A percentile compares a stretch with the other conserved stretches of the same genome.
phyloP scores from a whole-genome alignment of 2,329 filamentous ascomycete species.

The Orbilia blumenaviensis region DNA sequence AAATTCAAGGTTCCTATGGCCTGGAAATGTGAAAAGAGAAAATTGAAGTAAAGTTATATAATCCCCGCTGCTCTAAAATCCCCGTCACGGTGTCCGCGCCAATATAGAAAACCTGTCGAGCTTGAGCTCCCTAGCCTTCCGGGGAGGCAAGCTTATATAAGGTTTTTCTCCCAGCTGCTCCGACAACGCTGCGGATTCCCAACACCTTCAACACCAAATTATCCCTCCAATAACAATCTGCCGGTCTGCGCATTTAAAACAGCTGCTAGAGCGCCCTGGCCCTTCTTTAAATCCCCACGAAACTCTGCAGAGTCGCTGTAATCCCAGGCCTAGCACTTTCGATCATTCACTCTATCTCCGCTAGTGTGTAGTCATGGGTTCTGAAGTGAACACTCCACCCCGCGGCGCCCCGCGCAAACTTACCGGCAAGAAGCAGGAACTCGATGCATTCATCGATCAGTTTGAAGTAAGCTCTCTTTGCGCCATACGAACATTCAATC shows the following conservation, averaged over 20 bases:
- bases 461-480: conserved; percentile 80
- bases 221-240: conserved; percentile 7
- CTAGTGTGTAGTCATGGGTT: conserved; percentile 17
- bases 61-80: no score
- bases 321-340: no score
- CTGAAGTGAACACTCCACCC: conserved; percentile 20
- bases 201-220: conserved; percentile 43
- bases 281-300: not conserved
- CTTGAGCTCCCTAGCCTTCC: no score
- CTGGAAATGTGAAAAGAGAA: no score
- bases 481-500: not conserved
- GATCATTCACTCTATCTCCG: no score
- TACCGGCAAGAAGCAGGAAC: conserved; percentile 78
- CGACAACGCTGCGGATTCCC: conserved; percentile 47
- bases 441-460: conserved; percentile 83
- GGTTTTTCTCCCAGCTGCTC: not conserved
- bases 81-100: no score
- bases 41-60: no score
- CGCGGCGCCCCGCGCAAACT: conserved; percentile 68
- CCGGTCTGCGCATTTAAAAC: not conserved
- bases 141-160: conserved; percentile 50
- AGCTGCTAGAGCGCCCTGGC: no score
- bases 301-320: not conserved
- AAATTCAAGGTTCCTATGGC: no score
- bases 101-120: no score